Evolutionary conservation across 176 grass and related monocot genomes (phyloP), one percentile per base, ranked within the genome.

Genomic region (Ampelocalamus luodianensis): DNA sequence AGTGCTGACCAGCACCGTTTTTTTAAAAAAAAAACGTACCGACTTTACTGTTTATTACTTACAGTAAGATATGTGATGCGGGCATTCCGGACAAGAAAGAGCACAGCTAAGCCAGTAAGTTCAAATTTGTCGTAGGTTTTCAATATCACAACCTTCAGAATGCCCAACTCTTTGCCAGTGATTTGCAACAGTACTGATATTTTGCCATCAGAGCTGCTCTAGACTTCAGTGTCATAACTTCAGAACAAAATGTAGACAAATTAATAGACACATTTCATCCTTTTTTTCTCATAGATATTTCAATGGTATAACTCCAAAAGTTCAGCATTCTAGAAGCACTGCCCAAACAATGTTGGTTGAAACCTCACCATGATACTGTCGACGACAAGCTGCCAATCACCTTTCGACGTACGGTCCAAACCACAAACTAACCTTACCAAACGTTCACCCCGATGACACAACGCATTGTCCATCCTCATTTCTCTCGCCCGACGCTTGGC

Each of bases 361-460:
- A 17, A 59, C n/a, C 13, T 73, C 81, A 50, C 76, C 82, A 80
- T 80, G 76, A 85, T 80, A 60, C 20, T 4, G 76, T 48, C 82
- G 82, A 85, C 10, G 68, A 74, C 68, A 66, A 67, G 50, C 39
- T n/a, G 48, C 76, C 69, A 68, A 46, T 85, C 87, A 85, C 22
- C 49, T 68, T 43, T 68, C 49, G 68, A 79, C 67, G 8, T 10
- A 59, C 8, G 76, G 76, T 48, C 82, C 26, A 40, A 68, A 80
- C 68, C 22, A 73, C 74, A 86, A 65, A 22, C 27, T 38, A 78
- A 86, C 43, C 78, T 37, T 38, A 44, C n/a, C 37, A 55, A 64
- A 66, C 79, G 87, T 85, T 89, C 81, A 73, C 46, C 34, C 48
- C 87, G 68, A 90, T 78, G 83, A n/a, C 77, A 50, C 44, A 44